phyloP scores from a whole-genome alignment of 2,329 filamentous ascomycete species.

The Harringtonia aguacate region DNA sequence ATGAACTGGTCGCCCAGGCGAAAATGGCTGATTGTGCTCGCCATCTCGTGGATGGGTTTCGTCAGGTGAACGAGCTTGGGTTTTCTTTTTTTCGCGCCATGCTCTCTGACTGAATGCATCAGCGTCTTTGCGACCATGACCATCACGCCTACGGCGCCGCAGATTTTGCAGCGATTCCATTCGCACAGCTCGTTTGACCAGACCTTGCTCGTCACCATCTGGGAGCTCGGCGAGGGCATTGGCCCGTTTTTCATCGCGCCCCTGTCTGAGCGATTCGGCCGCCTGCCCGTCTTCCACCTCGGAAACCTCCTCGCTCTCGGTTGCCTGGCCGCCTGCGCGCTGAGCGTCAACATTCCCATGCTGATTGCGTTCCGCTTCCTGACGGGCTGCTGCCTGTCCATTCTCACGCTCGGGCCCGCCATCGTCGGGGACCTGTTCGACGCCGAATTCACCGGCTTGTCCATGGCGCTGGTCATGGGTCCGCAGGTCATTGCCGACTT shows the following conservation, averaged over 20 bases:
- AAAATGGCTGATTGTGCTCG: conserved; percentile 1
- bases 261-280: background rate
- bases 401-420: conserved; percentile 1
- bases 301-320: background rate
- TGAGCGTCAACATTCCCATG: background rate
- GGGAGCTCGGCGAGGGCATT: conserved; percentile 3
- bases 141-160: background rate
- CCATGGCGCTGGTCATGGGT: background rate
- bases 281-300: background rate
- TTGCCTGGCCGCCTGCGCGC: background rate
- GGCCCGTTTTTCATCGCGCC: background rate
- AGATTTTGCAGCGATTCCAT: background rate
- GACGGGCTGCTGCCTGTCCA: conserved; percentile 1
- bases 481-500: background rate
- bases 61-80: background rate
- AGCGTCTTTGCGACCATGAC: conserved; percentile 1
- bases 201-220: conserved; percentile 7
- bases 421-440: background rate
- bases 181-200: conserved; percentile 1
- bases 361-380: conserved; percentile 1
- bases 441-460: background rate
- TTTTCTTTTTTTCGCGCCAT: background rate
- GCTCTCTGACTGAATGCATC: background rate
- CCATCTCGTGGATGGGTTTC: background rate
- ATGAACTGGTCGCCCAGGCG: background rate